phyloP scores from a whole-genome alignment of 495 filamentous ascomycete species.

The Penicillium silybi region DNA sequence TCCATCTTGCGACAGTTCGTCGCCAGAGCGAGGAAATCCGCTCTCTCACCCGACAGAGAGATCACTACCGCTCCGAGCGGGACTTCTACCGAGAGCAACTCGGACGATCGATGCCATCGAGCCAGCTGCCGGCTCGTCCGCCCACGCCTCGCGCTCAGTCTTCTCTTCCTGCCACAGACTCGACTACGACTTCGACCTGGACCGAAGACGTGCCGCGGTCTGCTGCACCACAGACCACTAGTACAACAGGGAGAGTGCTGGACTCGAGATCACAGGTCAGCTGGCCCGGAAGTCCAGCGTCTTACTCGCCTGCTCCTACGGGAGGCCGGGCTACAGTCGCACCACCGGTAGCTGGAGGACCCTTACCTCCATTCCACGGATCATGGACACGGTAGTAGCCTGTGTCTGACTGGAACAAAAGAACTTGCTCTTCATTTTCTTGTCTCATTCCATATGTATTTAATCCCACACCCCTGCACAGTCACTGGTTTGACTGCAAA shows the following conservation, averaged over 20 bases:
- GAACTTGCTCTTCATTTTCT: slow-evolving; percentile 1
- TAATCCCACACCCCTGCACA: slow-evolving; percentile 2
- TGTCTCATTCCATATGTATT: slow-evolving; percentile 9
- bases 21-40: slow-evolving; percentile 60
- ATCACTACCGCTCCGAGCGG: slow-evolving; percentile 56
- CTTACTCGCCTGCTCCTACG: slow-evolving; percentile 14
- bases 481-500: slow-evolving; percentile 22
- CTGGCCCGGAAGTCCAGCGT: slow-evolving; percentile 20
- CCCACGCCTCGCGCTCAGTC: slow-evolving; percentile 32
- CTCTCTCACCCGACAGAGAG: slow-evolving; percentile 48
- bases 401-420: neutral
- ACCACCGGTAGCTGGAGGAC: slow-evolving; percentile 13
- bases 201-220: neutral
- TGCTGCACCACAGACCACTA: neutral
- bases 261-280: slow-evolving; percentile 15
- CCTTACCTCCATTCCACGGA: slow-evolving; percentile 22
- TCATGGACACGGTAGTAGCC: slow-evolving; percentile 18
- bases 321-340: slow-evolving; percentile 7
- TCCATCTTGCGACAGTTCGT: slow-evolving; percentile 48
- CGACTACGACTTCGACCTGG: slow-evolving; percentile 2
- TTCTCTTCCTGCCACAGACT: slow-evolving; percentile 4
- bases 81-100: slow-evolving; percentile 66
- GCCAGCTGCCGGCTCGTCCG: slow-evolving; percentile 38
- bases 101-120: slow-evolving; percentile 45
- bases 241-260: slow-evolving; percentile 1